Evolutionary conservation across 805 yeast species (phyloP), one percentile per base, ranked within the genome.

Genomic region (Candida xyloterini): DNA sequence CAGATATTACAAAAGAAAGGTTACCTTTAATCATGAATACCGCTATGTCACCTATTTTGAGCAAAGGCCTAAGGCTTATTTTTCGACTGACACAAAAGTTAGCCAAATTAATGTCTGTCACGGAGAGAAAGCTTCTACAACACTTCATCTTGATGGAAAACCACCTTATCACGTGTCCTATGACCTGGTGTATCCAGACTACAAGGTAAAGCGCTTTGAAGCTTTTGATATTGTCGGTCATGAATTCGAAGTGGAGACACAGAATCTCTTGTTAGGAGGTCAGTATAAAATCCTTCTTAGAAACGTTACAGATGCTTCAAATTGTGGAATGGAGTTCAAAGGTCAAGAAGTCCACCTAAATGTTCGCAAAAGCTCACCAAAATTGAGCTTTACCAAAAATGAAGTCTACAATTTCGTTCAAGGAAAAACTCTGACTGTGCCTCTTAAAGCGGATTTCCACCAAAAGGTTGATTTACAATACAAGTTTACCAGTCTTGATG

Each of bases 91-190:
- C 2, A 32, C 48, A 15, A 51, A 46, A 5, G 44, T 48, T 5
- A 44, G 50, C 27, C 56, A 43, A 15, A 7, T 52, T 5, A 35
- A 44, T 33, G 48, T 60, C 13, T 65, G 70, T 43, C 53, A 62
- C 43, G 65, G 63, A 5, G 55, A 48, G 3, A 43, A 44, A 6
- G 67, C 66, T 2, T 53, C 68, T 2, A 62, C 84, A 4, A 80
- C 82, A 0, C 70, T 91, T 4, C 56, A 59, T 8, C 72, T 93
- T 15, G 78, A 75, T 34, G 99, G 99, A 10, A 79, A 80, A 48
- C 76, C 84, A 0, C 98, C 98, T 4, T 87, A 83, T 50, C 66
- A 74, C 2, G 68, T 93, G 38, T 70, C 68, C 15, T 90, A 89
- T 60, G 84, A 79, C 38, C 65, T 91, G 15, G 60, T 83, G 14